Conservation (phyloP, 2,329 filamentous ascomycete genomes). For the Lasiodiplodia gonubiensis region DNA sequence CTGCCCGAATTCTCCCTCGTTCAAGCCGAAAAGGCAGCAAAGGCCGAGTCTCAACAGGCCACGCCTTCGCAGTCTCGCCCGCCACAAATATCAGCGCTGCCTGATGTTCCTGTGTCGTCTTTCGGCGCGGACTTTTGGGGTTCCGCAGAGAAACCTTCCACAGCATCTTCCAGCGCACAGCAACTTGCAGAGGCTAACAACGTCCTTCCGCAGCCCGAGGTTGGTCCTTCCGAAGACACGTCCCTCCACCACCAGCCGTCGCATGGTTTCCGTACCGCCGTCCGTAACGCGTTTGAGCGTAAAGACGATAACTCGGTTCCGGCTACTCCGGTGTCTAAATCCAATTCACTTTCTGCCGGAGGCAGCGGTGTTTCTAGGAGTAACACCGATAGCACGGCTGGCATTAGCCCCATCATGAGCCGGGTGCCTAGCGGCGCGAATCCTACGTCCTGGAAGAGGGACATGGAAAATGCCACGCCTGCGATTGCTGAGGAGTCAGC, state of each 20-base stretch:
- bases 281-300: slow-evolving; percentile 69
- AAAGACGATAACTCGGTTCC: slow-evolving; percentile 59
- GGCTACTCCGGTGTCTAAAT: slow-evolving; percentile 57
- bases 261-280: slow-evolving; percentile 63
- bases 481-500: slow-evolving; percentile 62
- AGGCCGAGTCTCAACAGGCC: background rate
- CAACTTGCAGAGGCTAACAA: slow-evolving; percentile 19
- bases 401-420: slow-evolving; percentile 70
- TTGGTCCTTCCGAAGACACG: slow-evolving; percentile 14
- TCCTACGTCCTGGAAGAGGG: slow-evolving; percentile 32
- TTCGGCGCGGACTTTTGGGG: slow-evolving; percentile 41
- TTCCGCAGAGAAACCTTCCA: slow-evolving; percentile 14
- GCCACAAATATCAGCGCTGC: slow-evolving; percentile 29
- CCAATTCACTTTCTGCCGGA: slow-evolving; percentile 42
- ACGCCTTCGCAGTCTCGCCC: background rate
- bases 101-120: slow-evolving; percentile 35
- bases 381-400: slow-evolving; percentile 66
- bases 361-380: slow-evolving; percentile 59
- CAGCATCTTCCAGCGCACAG: slow-evolving; percentile 17
- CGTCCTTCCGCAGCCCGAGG: slow-evolving; percentile 15
- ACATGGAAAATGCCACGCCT: slow-evolving; percentile 53
- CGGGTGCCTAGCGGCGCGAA: slow-evolving; percentile 55
- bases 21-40: slow-evolving; percentile 6
- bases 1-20: slow-evolving; percentile 51
- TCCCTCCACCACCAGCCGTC: slow-evolving; percentile 60